These are phyloP conservation scores for Umbelopsis sp. DNA, from an alignment of 192 early-diverging fungal genomes.

Conservation along the genomic window DNA sequence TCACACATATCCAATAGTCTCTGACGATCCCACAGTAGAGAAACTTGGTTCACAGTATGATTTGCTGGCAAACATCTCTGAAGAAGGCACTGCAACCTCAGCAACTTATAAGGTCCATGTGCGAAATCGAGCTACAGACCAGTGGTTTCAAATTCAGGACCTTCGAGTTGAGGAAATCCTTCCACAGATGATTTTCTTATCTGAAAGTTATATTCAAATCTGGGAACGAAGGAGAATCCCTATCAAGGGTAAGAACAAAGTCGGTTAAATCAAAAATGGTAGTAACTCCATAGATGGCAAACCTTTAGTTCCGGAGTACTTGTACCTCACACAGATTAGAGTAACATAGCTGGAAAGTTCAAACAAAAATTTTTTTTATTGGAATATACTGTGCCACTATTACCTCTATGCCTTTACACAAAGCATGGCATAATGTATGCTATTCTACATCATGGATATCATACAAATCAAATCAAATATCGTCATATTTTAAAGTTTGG, in stretches of 20 bases:
- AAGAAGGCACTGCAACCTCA: slow-evolving; percentile 75
- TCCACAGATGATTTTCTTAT: slow-evolving; percentile 93
- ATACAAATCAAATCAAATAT: background rate
- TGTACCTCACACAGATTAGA: no score
- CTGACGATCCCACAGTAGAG: slow-evolving; percentile 51
- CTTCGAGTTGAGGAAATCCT: slow-evolving; percentile 89
- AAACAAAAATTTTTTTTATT: no score
- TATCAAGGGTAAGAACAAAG: background rate
- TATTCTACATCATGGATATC: background rate
- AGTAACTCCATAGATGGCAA: no score
- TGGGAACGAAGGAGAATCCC: slow-evolving; percentile 11
- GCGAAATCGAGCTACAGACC: slow-evolving; percentile 71
- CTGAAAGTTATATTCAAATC: slow-evolving; percentile 92
- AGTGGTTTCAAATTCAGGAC: slow-evolving; percentile 97
- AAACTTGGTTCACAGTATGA: slow-evolving; percentile 66
- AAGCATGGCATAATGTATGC: no score
- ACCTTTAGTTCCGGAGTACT: no score
- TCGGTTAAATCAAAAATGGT: background rate
- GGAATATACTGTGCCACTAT: no score
- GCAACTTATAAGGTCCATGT: slow-evolving; percentile 86
- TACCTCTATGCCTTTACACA: no score
- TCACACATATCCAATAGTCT: slow-evolving; percentile 37
- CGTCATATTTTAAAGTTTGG: slow-evolving; percentile 11
- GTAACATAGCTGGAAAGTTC: no score
- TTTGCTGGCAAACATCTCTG: slow-evolving; percentile 89